Base-by-base conservation (phyloP, 2,329 filamentous ascomycete species). In the Curvularia sp. region DNA sequence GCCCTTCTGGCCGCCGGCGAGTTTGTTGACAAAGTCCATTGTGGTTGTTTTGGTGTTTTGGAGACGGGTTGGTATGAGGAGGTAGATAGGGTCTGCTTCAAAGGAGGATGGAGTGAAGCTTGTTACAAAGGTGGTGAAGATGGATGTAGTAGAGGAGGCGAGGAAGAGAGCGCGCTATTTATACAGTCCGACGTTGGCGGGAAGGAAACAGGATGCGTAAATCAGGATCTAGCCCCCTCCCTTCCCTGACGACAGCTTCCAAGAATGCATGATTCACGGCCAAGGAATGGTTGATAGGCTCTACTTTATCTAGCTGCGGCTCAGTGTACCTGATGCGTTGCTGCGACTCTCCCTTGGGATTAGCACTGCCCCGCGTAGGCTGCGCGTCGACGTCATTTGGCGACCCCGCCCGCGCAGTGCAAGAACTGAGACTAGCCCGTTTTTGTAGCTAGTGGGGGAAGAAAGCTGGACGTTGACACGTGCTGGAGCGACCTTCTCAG, bases 21-120 rank as follows among this genome's bases (percentile, higher is more conserved):
- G 67, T 64, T 82, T 79, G 68, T 82, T 80, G 74, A 82, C 69
- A 69, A 78, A 81, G 65, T 82, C 80, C 80, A 82, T 82, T 47
- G 18, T 58, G 50, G n/a, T 28, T 53, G 43, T 43, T 28, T 53
- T 34, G 30, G 19, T 51, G 45, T 55, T 36, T 50, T 49, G 21
- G 43, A n/a, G 23, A 27, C 13, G 23, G 2, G 13, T n/a, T n/a
- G n/a, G n/a, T n/a, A n/a, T 21, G 7, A 18, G 25, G 28, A 46
- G n/a, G 43, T 46, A 32, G 28, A 15, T 9, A 32, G n/a, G 25
- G 4, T 18, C 19, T 36, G 15, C 7, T 18, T 18, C 9, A 28
- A n/a, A 3, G 9, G 19, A 8, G 13, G 9, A 43, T n/a, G 6
- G 34, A 8, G 3, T 36, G 9, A 25, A 13, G 41, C 19, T 27